Conservation (phyloP, 106 monocot species). For the Acorus calamus region DNA sequence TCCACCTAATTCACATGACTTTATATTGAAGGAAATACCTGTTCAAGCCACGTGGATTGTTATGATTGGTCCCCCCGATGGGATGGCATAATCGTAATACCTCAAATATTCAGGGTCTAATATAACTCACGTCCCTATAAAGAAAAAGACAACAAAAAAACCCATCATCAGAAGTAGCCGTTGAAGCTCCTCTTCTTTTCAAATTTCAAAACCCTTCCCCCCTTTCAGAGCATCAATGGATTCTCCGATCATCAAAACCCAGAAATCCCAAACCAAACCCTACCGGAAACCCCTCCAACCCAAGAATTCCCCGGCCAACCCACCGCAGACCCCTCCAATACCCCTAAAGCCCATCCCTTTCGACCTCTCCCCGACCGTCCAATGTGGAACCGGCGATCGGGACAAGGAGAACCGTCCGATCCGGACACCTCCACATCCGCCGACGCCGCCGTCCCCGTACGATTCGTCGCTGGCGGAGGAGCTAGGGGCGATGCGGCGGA, state of each 20-base stretch:
- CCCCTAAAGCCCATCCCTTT: not conserved
- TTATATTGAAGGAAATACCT: no score
- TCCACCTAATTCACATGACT: no score
- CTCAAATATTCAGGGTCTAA: no score
- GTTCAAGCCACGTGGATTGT: no score
- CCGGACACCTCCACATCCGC: not conserved
- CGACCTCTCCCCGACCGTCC: not conserved
- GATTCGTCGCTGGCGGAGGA: conserved; percentile 12
- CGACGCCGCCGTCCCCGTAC: not conserved
- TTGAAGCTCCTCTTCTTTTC: not conserved
- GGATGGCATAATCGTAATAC: no score
- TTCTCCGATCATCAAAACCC: not conserved
- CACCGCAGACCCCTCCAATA: no score
- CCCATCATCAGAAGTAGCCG: not conserved
- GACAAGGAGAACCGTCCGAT: conserved; percentile 7
- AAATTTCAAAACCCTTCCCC: conserved; percentile 1
- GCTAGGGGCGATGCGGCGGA: conserved; percentile 1
- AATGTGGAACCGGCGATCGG: not conserved
- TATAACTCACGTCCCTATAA: no score
- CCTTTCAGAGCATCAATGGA: conserved; percentile 1
- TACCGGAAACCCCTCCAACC: conserved; percentile 7
- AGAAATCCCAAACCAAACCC: not conserved
- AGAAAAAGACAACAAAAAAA: no score
- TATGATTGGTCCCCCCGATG: no score
- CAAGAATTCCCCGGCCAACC: not conserved